These are phyloP conservation scores for Keqinozyma sinolaborantium DNA, from an alignment of 1,139 yeast genomes.

Conservation along the genomic window DNA sequence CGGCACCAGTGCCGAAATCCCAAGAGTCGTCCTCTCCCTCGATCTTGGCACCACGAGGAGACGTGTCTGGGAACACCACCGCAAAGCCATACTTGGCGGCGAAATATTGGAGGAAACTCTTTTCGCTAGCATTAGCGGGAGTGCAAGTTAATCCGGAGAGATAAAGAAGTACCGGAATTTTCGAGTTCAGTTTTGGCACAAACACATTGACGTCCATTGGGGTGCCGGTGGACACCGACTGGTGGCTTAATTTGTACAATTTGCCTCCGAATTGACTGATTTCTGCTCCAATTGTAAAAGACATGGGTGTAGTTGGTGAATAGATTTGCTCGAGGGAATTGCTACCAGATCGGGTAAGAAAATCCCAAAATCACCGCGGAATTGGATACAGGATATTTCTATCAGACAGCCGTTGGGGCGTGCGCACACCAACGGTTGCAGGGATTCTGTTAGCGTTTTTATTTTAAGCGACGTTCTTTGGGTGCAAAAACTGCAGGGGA, in stretches of 20 bases:
- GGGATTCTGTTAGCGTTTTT: no score
- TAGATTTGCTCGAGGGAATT: no score
- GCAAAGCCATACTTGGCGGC: conserved; percentile 85
- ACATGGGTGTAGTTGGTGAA: no score
- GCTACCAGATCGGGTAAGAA: no score
- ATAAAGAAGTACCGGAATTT: conserved; percentile 72
- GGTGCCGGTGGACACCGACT: conserved; percentile 62
- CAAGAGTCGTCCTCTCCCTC: conserved; percentile 80
- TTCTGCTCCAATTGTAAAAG: conserved; percentile 52
- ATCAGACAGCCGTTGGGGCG: no score
- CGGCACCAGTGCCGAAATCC: conserved; percentile 96
- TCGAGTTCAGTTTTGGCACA: conserved; percentile 53
- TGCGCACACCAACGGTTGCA: no score
- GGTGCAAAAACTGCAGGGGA: no score
- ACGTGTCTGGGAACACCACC: conserved; percentile 90
- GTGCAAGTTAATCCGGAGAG: conserved; percentile 92
- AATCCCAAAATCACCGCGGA: no score
- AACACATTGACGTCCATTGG: conserved; percentile 82
- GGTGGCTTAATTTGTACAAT: conserved; percentile 71
- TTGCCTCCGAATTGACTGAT: conserved; percentile 74
- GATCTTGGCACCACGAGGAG: conserved; percentile 88
- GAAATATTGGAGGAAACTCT: conserved; percentile 81
- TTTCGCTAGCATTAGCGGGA: conserved; percentile 92
- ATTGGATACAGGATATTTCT: no score
- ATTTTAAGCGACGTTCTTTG: no score